phyloP scores from a whole-genome alignment of 2,329 filamentous ascomycete genomes.

The Diaporthe sp. region DNA sequence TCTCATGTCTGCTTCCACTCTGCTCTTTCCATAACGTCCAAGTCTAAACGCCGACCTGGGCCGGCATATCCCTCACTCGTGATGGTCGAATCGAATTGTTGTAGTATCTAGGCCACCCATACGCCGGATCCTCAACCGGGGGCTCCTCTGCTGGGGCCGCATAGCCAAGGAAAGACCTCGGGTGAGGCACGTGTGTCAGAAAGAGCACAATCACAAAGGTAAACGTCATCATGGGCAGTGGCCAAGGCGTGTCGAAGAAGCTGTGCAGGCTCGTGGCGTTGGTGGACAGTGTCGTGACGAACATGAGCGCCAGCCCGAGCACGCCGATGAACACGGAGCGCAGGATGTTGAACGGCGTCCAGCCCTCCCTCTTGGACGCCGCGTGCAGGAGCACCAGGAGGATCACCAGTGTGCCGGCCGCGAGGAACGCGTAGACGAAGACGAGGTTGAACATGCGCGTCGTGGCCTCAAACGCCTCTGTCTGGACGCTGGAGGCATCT shows the following conservation, averaged over 20 bases:
- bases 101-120: constrained; percentile 25
- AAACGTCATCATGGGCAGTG: constrained; percentile 47
- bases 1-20: not conserved
- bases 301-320: constrained; percentile 44
- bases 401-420: constrained; percentile 47
- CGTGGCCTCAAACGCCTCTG: not conserved
- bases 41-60: not conserved
- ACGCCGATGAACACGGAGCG: constrained; percentile 45
- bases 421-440: constrained; percentile 48
- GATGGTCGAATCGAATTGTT: constrained; percentile 19
- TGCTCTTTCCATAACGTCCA: not conserved
- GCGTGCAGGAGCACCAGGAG: constrained; percentile 49
- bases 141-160: constrained; percentile 2
- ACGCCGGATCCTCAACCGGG: not conserved
- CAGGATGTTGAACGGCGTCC: constrained; percentile 48
- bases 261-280: constrained; percentile 33
- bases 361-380: constrained; percentile 48
- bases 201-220: constrained; percentile 45
- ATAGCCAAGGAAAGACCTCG: constrained; percentile 27
- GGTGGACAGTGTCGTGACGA: constrained; percentile 32
- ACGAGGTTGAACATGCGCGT: constrained; percentile 29
- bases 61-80: not conserved
- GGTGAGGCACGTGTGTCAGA: constrained; percentile 43
- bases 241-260: constrained; percentile 44
- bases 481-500: not conserved